Evolutionary conservation across 1,139 yeast species (phyloP).

Genomic region (Yamadazyma spencermartinsiae): DNA sequence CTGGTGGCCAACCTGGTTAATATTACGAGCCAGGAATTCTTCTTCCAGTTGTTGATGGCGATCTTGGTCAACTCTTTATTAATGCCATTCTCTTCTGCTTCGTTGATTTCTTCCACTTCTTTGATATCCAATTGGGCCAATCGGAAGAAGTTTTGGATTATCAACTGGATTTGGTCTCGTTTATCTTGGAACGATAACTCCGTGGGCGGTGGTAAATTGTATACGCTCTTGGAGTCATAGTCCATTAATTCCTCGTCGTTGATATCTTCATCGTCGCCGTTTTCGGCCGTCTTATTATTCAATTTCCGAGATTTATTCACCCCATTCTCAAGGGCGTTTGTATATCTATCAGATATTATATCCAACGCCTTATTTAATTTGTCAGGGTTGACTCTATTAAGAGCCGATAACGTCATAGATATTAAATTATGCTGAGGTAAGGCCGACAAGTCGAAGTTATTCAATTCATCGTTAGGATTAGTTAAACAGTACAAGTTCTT

Average conservation of each 20-base stretch:
- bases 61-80: conserved; percentile 48
- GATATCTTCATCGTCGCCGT: conserved; percentile 35
- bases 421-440: conserved; percentile 66
- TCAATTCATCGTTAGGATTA: conserved; percentile 57
- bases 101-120: conserved; percentile 20
- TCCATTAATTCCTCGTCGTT: conserved; percentile 37
- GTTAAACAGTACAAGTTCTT: conserved; percentile 59
- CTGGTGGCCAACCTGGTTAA: conserved; percentile 78
- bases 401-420: conserved; percentile 65
- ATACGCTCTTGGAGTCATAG: conserved; percentile 44
- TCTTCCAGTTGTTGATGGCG: conserved; percentile 64
- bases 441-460: conserved; percentile 66
- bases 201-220: conserved; percentile 60
- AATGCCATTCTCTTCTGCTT: conserved; percentile 16
- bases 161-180: conserved; percentile 51
- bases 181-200: conserved; percentile 48
- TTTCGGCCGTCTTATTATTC: conserved; percentile 13
- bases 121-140: conserved; percentile 34
- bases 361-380: conserved; percentile 67
- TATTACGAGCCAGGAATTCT: conserved; percentile 76
- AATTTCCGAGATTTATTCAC: conserved; percentile 9
- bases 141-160: conserved; percentile 56
- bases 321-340: conserved; percentile 22
- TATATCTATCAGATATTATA: conserved; percentile 64
- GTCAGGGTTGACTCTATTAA: conserved; percentile 52